phyloP scores from a whole-genome alignment of 352 stramenopile genomes.

The Nothophytophthora sp. region DNA sequence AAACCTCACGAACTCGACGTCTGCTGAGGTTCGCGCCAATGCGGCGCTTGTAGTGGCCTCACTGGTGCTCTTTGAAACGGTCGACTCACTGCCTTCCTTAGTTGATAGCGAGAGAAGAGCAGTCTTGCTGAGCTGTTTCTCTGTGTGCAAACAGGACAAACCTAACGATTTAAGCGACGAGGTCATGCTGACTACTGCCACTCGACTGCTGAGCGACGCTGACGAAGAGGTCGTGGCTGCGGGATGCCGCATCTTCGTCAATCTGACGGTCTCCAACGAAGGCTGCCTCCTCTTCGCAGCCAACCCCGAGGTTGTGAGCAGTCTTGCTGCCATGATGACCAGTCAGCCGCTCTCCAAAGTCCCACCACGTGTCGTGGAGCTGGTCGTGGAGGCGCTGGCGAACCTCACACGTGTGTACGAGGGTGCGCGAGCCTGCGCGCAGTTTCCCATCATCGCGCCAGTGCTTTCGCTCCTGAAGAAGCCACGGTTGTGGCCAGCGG shows the following conservation, averaged over 20 bases:
- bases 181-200: conserved; percentile 51
- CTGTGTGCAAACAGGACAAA: conserved; percentile 15
- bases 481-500: conserved; percentile 37
- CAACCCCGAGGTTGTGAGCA: conserved; percentile 38
- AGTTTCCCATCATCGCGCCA: conserved; percentile 44
- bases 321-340: conserved; percentile 49
- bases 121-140: neutral
- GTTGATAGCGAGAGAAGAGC: neutral
- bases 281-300: conserved; percentile 43
- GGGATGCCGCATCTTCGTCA: conserved; percentile 52
- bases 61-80: conserved; percentile 56
- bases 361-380: conserved; percentile 31
- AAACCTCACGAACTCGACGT: conserved; percentile 43
- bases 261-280: conserved; percentile 63
- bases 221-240: conserved; percentile 51
- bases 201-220: conserved; percentile 36
- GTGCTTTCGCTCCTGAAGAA: conserved; percentile 66
- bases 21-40: conserved; percentile 41
- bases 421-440: conserved; percentile 39
- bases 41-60: conserved; percentile 51
- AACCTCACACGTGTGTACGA: conserved; percentile 63
- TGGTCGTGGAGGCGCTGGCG: conserved; percentile 43
- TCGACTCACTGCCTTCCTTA: conserved; percentile 9
- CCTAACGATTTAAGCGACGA: conserved; percentile 51
- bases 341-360: conserved; percentile 41